Evolutionary conservation across 2,329 filamentous ascomycete genomes (phyloP).

Genomic region (Cladosporium sp.): DNA sequence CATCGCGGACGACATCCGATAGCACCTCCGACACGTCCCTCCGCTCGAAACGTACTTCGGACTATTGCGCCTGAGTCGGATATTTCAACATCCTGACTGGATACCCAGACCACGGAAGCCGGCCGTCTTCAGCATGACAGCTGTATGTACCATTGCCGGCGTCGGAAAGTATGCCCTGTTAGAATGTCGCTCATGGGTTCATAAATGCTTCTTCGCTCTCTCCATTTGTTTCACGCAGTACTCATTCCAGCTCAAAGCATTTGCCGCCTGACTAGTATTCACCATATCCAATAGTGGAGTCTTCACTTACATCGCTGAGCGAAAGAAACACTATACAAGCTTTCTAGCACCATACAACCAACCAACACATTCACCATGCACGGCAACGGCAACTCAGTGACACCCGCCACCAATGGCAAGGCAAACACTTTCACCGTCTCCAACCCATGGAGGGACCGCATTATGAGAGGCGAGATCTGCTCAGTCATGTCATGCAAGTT

Average conservation of each 20-base stretch:
- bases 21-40: background rate
- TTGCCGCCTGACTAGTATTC: background rate
- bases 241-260: background rate
- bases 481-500: constrained; percentile 31
- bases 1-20: background rate
- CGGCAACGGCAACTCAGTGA: background rate
- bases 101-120: background rate
- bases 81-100: background rate
- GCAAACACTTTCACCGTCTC: constrained; percentile 16
- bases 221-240: background rate
- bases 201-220: background rate
- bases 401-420: background rate
- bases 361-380: background rate
- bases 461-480: constrained; percentile 2
- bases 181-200: background rate
- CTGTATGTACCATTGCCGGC: background rate
- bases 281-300: too few relatives aligned
- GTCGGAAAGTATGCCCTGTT: background rate
- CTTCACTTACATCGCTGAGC: background rate
- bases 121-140: background rate
- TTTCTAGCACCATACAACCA: background rate
- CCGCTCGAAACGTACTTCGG: background rate
- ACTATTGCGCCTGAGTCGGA: background rate
- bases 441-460: constrained; percentile 13
- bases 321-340: background rate